A percentile compares a stretch with the other conserved stretches of the same genome.
Evolutionary conservation across 352 stramenopile species (phyloP).

Genomic region (Pilasporangium apinafurcum): DNA sequence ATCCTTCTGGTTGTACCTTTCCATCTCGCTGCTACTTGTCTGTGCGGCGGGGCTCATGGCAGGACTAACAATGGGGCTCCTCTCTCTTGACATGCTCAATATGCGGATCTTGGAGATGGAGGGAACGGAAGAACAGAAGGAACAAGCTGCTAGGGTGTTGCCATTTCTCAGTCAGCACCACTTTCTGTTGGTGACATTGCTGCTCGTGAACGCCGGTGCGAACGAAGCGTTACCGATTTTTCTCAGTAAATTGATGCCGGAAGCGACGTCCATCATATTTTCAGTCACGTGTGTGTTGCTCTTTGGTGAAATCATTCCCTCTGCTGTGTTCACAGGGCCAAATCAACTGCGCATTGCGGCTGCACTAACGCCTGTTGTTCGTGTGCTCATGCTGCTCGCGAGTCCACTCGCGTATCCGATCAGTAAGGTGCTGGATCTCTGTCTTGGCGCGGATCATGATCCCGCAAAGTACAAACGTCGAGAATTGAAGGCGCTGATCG

Average conservation of each 20-base stretch:
- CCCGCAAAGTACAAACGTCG: slow-evolving; percentile 83
- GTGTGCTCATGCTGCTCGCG: slow-evolving; percentile 83
- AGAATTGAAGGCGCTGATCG: slow-evolving; percentile 87
- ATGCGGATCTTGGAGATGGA: slow-evolving; percentile 75
- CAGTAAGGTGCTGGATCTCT: slow-evolving; percentile 84
- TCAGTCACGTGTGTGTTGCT: slow-evolving; percentile 94
- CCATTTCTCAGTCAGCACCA: slow-evolving; percentile 90
- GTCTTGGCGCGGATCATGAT: slow-evolving; percentile 74
- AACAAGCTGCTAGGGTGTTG: slow-evolving; percentile 64
- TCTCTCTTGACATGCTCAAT: slow-evolving; percentile 78
- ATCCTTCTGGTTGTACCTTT: slow-evolving; percentile 54
- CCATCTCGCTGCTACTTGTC: slow-evolving; percentile 36
- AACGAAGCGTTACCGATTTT: slow-evolving; percentile 95
- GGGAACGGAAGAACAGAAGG: slow-evolving; percentile 67
- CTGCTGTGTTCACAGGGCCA: slow-evolving; percentile 91
- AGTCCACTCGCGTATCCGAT: slow-evolving; percentile 90
- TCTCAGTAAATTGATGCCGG: slow-evolving; percentile 82
- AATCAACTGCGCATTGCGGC: slow-evolving; percentile 89
- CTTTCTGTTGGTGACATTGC: slow-evolving; percentile 90
- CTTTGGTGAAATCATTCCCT: slow-evolving; percentile 95
- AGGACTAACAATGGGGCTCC: slow-evolving; percentile 70
- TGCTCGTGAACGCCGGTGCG: slow-evolving; percentile 91
- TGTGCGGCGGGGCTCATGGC: slow-evolving; percentile 59
- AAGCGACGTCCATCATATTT: slow-evolving; percentile 86
- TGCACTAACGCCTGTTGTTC: slow-evolving; percentile 76